A percentile compares a stretch with the other conserved stretches of the same genome.
Evolutionary conservation across 768 basidiomycete species (phyloP).

Genomic region (Polyporus arcularius): DNA sequence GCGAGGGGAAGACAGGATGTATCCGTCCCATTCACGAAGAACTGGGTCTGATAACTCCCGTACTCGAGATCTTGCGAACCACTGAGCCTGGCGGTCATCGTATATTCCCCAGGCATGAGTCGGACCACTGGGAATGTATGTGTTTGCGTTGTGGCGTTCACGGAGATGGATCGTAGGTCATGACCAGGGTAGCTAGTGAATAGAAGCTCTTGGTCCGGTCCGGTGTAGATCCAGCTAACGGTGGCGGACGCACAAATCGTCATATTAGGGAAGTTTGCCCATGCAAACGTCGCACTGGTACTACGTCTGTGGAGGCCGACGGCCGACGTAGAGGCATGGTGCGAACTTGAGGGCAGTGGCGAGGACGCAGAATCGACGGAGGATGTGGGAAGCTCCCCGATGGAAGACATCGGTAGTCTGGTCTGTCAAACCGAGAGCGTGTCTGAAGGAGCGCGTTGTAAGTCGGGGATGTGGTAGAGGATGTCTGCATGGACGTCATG

Average conservation of each 20-base stretch:
- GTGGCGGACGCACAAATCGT: background rate
- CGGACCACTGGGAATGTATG: background rate
- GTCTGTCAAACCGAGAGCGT: too few relatives aligned
- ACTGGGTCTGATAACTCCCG: background rate
- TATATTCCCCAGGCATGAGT: background rate
- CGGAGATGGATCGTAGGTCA: background rate
- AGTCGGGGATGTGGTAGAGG: too few relatives aligned
- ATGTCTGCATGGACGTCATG: too few relatives aligned
- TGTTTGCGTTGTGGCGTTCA: background rate
- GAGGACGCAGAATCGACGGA: background rate
- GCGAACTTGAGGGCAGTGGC: background rate
- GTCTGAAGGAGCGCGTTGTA: too few relatives aligned
- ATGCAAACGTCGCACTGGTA: conserved; percentile 3
- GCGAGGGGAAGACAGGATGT: background rate
- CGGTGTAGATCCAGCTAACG: conserved; percentile 3
- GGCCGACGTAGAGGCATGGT: background rate
- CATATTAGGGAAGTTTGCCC: background rate
- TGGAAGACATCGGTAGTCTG: too few relatives aligned
- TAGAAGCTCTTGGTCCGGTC: background rate
- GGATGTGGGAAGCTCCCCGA: too few relatives aligned
- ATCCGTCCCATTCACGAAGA: background rate
- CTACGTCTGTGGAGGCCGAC: background rate
- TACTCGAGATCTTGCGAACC: background rate
- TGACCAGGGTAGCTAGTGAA: background rate
- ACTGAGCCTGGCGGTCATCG: background rate